Evolutionary conservation across 1,139 yeast species (phyloP).

Genomic region (Torulaspora globosa): DNA sequence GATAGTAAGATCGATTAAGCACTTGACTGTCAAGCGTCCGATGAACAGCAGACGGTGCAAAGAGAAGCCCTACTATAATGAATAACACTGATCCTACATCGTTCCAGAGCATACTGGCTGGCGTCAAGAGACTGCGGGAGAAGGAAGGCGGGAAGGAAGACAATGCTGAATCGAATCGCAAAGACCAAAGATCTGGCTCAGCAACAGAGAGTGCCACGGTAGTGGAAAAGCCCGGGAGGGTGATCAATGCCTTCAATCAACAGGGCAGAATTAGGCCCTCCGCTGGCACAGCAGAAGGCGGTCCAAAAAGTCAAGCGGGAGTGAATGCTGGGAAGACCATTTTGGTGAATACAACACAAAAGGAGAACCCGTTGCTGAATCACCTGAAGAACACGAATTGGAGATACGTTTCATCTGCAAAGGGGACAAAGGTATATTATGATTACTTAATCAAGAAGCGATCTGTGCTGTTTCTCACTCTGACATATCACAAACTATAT

Average conservation of each 20-base stretch:
- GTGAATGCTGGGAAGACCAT: conserved; percentile 32
- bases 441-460: conserved; percentile 65
- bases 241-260: conserved; percentile 32
- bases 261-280: conserved; percentile 8
- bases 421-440: conserved; percentile 47
- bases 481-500: conserved; percentile 79
- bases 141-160: conserved; percentile 17
- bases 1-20: not conserved
- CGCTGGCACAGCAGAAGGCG: conserved; percentile 1
- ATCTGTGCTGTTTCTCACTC: conserved; percentile 66
- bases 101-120: conserved; percentile 60
- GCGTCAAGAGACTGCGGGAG: conserved; percentile 49
- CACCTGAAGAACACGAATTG: conserved; percentile 48
- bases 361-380: conserved; percentile 56
- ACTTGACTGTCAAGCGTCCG: not conserved
- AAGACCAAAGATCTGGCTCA: not conserved
- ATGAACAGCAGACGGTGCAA: not conserved
- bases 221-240: conserved; percentile 4
- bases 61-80: conserved; percentile 14
- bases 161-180: not conserved
- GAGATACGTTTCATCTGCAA: conserved; percentile 42
- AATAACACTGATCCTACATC: conserved; percentile 50
- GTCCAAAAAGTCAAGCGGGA: conserved; percentile 14
- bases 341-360: conserved; percentile 51
- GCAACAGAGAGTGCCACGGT: not conserved